These are phyloP conservation scores for Thamnidium elegans DNA, from an alignment of 192 early-diverging fungal genomes.

Conservation along the genomic window DNA sequence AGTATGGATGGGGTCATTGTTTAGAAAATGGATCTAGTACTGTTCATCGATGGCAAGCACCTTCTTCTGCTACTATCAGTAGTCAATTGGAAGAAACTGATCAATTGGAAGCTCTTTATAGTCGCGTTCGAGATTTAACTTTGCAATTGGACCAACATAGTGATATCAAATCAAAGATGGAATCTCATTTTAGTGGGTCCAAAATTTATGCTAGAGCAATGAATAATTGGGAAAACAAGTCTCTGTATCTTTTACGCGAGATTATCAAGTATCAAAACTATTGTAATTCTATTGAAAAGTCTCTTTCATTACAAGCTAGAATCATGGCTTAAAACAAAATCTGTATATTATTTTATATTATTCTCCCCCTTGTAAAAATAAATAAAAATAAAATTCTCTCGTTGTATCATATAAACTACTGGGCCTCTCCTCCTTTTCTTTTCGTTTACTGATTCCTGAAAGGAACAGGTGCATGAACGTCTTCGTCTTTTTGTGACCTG, in stretches of 20 bases:
- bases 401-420: too few species aligned
- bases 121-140: constrained; percentile 59
- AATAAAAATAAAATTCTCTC: too few species aligned
- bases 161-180: constrained; percentile 42
- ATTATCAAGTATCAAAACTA: constrained; percentile 81
- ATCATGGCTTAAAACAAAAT: neutral
- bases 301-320: constrained; percentile 6
- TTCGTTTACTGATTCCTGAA: too few species aligned
- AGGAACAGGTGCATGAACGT: too few species aligned
- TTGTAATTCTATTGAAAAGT: constrained; percentile 64
- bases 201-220: constrained; percentile 60
- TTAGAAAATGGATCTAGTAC: constrained; percentile 16
- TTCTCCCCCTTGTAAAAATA: too few species aligned
- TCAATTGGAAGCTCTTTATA: constrained; percentile 60
- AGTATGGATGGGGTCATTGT: constrained; percentile 81
- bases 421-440: too few species aligned
- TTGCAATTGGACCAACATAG: constrained; percentile 64
- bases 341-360: too few species aligned
- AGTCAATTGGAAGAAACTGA: constrained; percentile 33
- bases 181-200: constrained; percentile 51
- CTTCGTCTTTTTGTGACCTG: too few species aligned
- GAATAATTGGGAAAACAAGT: constrained; percentile 75
- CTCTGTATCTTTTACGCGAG: constrained; percentile 70
- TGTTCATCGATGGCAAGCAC: constrained; percentile 46
- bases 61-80: constrained; percentile 37